Evolutionary conservation across 208 protist genomes (phyloP).

Genomic region (Kentomonas sorsogonicus): DNA sequence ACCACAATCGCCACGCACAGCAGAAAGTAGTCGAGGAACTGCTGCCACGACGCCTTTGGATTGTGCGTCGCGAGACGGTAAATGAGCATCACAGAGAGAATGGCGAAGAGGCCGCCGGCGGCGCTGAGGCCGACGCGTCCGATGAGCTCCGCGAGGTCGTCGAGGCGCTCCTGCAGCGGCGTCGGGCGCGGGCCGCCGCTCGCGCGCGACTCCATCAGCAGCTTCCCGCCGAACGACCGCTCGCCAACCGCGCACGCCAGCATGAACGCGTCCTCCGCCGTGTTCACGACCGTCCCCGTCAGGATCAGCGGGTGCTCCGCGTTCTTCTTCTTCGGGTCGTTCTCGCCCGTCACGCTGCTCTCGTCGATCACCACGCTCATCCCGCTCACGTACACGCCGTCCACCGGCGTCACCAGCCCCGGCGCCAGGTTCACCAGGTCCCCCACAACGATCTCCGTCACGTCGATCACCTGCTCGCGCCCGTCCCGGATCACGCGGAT

Average conservation of each 20-base stretch:
- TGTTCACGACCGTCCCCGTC: conserved; percentile 84
- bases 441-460: conserved; percentile 93
- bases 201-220: conserved; percentile 72
- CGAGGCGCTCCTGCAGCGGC: conserved; percentile 92
- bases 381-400: conserved; percentile 88
- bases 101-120: conserved; percentile 62
- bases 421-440: conserved; percentile 89
- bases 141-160: conserved; percentile 85
- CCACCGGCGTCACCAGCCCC: conserved; percentile 90
- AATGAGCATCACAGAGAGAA: conserved; percentile 47
- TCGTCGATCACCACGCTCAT: conserved; percentile 87
- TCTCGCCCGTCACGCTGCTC: conserved; percentile 92
- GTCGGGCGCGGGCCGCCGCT: conserved; percentile 53
- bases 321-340: conserved; percentile 78
- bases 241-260: conserved; percentile 90
- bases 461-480: conserved; percentile 65
- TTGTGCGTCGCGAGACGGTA: conserved; percentile 26
- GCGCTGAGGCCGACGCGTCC: conserved; percentile 79
- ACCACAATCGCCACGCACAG: conserved; percentile 95
- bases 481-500: conserved; percentile 90
- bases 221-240: conserved; percentile 86
- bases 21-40: conserved; percentile 86
- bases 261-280: conserved; percentile 83
- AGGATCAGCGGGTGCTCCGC: conserved; percentile 75
- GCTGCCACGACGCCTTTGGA: conserved; percentile 14